Evolutionary conservation across 73 alveolate genomes (phyloP).

Genomic region (Uronychia binucleata): DNA sequence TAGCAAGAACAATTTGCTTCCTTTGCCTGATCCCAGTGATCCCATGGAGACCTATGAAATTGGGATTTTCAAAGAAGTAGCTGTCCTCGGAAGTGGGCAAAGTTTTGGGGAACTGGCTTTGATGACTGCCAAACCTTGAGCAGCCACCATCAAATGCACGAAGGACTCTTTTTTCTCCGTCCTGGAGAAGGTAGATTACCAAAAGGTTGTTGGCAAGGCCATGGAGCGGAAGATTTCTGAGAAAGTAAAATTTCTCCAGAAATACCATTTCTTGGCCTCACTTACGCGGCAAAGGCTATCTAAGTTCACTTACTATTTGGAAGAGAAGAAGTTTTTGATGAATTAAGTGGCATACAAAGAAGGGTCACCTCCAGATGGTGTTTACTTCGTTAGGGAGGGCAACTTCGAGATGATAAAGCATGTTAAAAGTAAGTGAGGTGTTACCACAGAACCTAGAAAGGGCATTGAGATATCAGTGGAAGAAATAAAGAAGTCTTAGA

Average conservation of each 20-base stretch:
- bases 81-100: slow-evolving; percentile 33
- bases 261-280: slow-evolving; percentile 40
- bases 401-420: slow-evolving; percentile 27
- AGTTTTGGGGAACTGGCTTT: slow-evolving; percentile 58
- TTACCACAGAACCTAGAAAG: not conserved
- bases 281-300: slow-evolving; percentile 30
- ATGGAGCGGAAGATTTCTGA: slow-evolving; percentile 22
- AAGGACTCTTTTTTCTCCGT: slow-evolving; percentile 40
- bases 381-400: slow-evolving; percentile 61
- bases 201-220: slow-evolving; percentile 18
- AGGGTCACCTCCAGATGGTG: slow-evolving; percentile 45
- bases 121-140: slow-evolving; percentile 23
- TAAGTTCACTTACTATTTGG: slow-evolving; percentile 35
- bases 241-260: slow-evolving; percentile 31
- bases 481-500: not conserved
- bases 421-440: not conserved
- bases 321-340: slow-evolving; percentile 27
- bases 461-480: not conserved
- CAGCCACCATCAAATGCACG: slow-evolving; percentile 29
- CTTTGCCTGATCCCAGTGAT: not conserved
- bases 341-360: slow-evolving; percentile 28
- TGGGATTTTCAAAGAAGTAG: slow-evolving; percentile 26
- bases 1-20: not conserved
- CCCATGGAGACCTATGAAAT: not conserved
- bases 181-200: slow-evolving; percentile 29